These are phyloP conservation scores for Tetracladium marchalianum DNA, from an alignment of 495 filamentous ascomycete genomes.

Conservation along the genomic window DNA sequence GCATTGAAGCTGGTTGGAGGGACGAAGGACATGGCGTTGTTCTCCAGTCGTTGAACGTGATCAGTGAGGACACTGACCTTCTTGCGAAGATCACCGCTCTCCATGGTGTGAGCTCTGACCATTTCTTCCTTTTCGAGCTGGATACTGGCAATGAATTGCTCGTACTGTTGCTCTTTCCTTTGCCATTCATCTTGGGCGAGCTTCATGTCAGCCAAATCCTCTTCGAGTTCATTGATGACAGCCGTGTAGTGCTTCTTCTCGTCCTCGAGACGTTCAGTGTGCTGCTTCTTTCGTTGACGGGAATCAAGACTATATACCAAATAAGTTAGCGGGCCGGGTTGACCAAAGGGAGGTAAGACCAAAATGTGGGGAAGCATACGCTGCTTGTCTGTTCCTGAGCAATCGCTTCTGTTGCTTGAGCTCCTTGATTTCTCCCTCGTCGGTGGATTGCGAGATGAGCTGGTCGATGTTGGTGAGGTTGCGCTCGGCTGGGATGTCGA, in stretches of 20 bases:
- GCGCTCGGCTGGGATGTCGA: constrained; percentile 91
- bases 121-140: constrained; percentile 86
- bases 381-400: constrained; percentile 89
- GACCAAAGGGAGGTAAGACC: constrained; percentile 13
- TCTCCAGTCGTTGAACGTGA: constrained; percentile 70
- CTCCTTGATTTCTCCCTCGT: constrained; percentile 95
- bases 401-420: constrained; percentile 97
- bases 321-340: constrained; percentile 32
- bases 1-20: constrained; percentile 51
- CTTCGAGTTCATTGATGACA: constrained; percentile 67
- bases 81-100: constrained; percentile 91
- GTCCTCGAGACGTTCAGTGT: constrained; percentile 93
- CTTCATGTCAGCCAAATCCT: constrained; percentile 59
- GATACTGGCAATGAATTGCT: constrained; percentile 65
- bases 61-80: constrained; percentile 84
- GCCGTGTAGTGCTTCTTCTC: constrained; percentile 86
- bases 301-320: constrained; percentile 62
- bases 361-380: constrained; percentile 49
- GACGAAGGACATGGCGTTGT: constrained; percentile 45
- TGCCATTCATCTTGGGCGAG: constrained; percentile 58
- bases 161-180: constrained; percentile 57
- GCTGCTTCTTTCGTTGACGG: constrained; percentile 95
- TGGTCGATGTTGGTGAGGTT: constrained; percentile 93
- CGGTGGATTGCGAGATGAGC: constrained; percentile 75
- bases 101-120: constrained; percentile 79